phyloP scores from a whole-genome alignment of 768 basidiomycete genomes.

The Leccinellum albellum region DNA sequence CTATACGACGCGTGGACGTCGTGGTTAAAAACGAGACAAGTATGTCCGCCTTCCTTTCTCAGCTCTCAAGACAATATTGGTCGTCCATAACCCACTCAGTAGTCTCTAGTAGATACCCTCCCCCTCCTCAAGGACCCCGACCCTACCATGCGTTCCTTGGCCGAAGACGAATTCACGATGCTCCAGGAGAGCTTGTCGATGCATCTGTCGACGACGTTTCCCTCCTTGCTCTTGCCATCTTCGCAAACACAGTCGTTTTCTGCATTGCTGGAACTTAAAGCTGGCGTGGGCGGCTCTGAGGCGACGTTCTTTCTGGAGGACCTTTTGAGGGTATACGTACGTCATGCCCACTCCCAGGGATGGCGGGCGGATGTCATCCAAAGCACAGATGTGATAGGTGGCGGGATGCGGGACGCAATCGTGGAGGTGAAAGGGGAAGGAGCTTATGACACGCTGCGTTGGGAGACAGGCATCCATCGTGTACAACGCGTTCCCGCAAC shows the following conservation, averaged over 20 bases:
- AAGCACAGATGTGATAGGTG: constrained; percentile 53
- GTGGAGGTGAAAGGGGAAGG: constrained; percentile 76
- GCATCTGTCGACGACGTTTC: constrained; percentile 47
- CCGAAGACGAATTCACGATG: constrained; percentile 56
- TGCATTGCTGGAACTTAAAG: constrained; percentile 85
- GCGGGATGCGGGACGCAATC: constrained; percentile 76
- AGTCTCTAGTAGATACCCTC: constrained; percentile 65
- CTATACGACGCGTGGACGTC: constrained; percentile 65
- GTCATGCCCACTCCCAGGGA: constrained; percentile 47
- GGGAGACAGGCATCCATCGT: constrained; percentile 95
- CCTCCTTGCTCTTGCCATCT: constrained; percentile 67
- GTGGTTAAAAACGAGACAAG: constrained; percentile 57
- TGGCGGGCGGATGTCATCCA: constrained; percentile 65
- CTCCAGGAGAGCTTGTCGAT: constrained; percentile 36
- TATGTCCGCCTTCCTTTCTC: constrained; percentile 30
- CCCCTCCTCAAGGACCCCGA: constrained; percentile 71
- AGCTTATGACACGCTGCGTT: constrained; percentile 73
- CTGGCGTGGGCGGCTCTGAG: constrained; percentile 91
- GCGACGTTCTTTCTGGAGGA: constrained; percentile 77
- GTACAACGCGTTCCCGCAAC: constrained; percentile 93
- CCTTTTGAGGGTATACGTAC: constrained; percentile 77
- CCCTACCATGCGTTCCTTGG: constrained; percentile 68
- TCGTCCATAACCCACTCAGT: constrained; percentile 29
- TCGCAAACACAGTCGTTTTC: constrained; percentile 64
- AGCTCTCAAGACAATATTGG: background rate